phyloP scores from a whole-genome alignment of 108 stramenopile species.

The Stephanodiscus triporus region DNA sequence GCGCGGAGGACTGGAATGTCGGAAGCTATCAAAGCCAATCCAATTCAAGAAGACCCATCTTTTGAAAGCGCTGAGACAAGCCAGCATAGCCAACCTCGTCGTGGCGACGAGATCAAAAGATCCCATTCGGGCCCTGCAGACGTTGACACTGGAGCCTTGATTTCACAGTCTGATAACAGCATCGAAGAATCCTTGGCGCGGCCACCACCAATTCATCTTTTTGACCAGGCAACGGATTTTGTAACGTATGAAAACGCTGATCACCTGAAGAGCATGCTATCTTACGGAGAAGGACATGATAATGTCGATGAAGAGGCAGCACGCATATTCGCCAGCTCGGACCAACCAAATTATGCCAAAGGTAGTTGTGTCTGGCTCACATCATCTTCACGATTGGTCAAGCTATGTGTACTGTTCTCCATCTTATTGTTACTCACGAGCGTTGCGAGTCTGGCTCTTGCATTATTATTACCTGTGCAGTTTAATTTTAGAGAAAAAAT shows the following conservation, averaged over 20 bases:
- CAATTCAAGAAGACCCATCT: slow-evolving; percentile 2
- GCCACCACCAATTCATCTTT: slow-evolving; percentile 17
- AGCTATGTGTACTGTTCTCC: slow-evolving; percentile 13
- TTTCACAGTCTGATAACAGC: background rate
- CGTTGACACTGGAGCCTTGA: background rate
- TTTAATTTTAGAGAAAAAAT: background rate
- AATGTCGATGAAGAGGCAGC: slow-evolving; percentile 31
- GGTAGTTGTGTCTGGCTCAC: slow-evolving; percentile 19
- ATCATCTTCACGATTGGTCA: slow-evolving; percentile 28
- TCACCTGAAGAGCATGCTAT: slow-evolving; percentile 16
- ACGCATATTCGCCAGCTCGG: background rate
- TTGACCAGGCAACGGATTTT: slow-evolving; percentile 12
- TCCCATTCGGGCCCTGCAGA: slow-evolving; percentile 9
- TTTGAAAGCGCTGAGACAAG: slow-evolving; percentile 1
- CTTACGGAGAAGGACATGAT: slow-evolving; percentile 24
- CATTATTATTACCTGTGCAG: slow-evolving; percentile 10
- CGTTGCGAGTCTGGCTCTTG: slow-evolving; percentile 13
- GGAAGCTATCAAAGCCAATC: slow-evolving; percentile 15
- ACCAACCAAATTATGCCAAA: background rate
- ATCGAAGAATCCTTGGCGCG: slow-evolving; percentile 9
- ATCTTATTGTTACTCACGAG: slow-evolving; percentile 15
- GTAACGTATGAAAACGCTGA: slow-evolving; percentile 16
- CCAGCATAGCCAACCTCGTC: background rate
- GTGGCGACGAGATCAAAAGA: background rate
- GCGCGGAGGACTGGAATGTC: slow-evolving; percentile 27